phyloP scores from a whole-genome alignment of 2,329 filamentous ascomycete genomes.

The Colletotrichum sublineola region DNA sequence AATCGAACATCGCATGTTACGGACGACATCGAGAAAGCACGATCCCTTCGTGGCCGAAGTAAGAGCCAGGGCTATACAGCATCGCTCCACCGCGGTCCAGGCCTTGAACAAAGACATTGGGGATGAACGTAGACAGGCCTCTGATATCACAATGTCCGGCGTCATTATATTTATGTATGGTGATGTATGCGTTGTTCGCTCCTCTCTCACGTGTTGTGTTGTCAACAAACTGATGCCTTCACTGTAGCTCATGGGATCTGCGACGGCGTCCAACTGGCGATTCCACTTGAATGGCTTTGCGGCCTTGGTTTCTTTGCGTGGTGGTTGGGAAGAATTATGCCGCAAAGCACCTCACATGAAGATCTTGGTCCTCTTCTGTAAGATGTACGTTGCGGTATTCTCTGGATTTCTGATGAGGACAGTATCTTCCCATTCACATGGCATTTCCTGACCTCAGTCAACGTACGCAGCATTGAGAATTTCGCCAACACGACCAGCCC shows the following conservation, averaged over 20 bases:
- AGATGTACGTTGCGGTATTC: slow-evolving; percentile 3
- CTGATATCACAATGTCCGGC: slow-evolving; percentile 8
- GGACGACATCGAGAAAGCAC: slow-evolving; percentile 28
- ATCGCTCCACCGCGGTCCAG: slow-evolving; percentile 50
- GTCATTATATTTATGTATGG: slow-evolving; percentile 32
- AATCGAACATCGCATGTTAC: slow-evolving; percentile 52
- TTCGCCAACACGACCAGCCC: slow-evolving; percentile 55
- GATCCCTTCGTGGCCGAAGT: slow-evolving; percentile 43
- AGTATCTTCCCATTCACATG: no score
- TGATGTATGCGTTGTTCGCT: background rate
- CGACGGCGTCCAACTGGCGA: slow-evolving; percentile 51
- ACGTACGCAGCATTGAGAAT: slow-evolving; percentile 47
- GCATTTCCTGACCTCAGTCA: slow-evolving; percentile 8
- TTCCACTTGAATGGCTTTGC: slow-evolving; percentile 49
- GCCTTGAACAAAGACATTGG: slow-evolving; percentile 49
- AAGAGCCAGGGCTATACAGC: slow-evolving; percentile 47
- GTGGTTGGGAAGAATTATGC: slow-evolving; percentile 24
- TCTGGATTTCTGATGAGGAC: background rate
- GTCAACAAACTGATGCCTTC: background rate
- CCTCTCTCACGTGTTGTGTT: background rate
- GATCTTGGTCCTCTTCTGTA: slow-evolving; percentile 8
- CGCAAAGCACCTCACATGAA: background rate
- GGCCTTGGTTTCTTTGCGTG: slow-evolving; percentile 34
- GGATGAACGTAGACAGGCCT: slow-evolving; percentile 40
- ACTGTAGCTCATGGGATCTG: slow-evolving; percentile 44